A percentile compares a stretch with the other conserved stretches of the same genome.
phyloP scores from a whole-genome alignment of 495 filamentous ascomycete species.

The Terfezia boudieri region DNA sequence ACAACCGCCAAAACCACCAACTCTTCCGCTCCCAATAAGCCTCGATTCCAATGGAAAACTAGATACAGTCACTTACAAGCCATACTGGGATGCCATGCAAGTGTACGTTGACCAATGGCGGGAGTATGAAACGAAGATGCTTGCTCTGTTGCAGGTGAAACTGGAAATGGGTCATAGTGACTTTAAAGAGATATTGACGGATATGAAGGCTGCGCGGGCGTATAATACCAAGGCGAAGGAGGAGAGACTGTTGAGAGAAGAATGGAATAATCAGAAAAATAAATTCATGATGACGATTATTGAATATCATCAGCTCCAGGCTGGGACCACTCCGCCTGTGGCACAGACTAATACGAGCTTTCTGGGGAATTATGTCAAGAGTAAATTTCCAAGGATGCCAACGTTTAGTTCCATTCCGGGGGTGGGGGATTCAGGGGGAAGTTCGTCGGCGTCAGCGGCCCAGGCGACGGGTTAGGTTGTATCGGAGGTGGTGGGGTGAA shows the following conservation, averaged over 20 bases:
- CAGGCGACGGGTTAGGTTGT: too few relatives aligned
- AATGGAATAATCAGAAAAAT: not conserved
- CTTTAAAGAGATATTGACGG: not conserved
- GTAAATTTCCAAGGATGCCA: not conserved
- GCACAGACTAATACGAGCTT: not conserved
- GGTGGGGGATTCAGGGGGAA: too few relatives aligned
- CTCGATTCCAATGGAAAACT: not conserved
- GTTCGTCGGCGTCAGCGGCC: too few relatives aligned
- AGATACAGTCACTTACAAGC: not conserved
- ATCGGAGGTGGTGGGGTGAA: too few relatives aligned
- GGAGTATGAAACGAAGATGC: not conserved
- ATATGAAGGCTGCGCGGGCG: not conserved
- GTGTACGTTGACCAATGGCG: not conserved
- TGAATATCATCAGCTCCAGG: not conserved
- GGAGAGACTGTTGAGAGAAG: not conserved
- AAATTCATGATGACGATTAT: not conserved
- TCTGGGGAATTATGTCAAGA: not conserved
- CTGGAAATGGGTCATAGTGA: not conserved
- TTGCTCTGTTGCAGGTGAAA: not conserved
- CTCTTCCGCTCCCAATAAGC: not conserved
- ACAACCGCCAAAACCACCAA: not conserved
- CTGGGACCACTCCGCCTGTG: not conserved
- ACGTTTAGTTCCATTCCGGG: too few relatives aligned
- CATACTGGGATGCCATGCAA: not conserved
- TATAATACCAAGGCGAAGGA: not conserved